Conservation (phyloP, 306 rosid genomes). For the Acacia melanoxylon region DNA sequence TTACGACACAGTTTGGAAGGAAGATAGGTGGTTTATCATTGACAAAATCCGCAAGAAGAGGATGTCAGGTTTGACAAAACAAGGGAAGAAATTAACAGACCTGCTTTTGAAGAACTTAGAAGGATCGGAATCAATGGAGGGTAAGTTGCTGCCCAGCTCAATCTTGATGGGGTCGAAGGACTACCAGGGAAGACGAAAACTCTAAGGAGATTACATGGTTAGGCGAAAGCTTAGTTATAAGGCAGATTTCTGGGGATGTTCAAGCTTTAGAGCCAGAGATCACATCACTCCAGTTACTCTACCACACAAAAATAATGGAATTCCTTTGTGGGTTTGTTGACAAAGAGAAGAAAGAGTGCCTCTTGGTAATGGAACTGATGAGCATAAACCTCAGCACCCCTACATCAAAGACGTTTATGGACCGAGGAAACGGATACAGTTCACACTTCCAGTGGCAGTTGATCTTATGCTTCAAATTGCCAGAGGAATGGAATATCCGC, state of each 20-base stretch:
- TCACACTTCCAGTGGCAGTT: slow-evolving; percentile 68
- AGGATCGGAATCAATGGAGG: slow-evolving; percentile 45
- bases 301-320: slow-evolving; percentile 75
- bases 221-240: slow-evolving; percentile 73
- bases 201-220: slow-evolving; percentile 89
- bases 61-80: slow-evolving; percentile 40
- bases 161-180: slow-evolving; percentile 67
- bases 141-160: slow-evolving; percentile 63
- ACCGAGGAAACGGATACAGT: slow-evolving; percentile 62
- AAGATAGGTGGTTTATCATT: slow-evolving; percentile 74
- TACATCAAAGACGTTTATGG: slow-evolving; percentile 71
- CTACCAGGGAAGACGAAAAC: slow-evolving; percentile 70
- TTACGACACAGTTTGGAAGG: slow-evolving; percentile 61
- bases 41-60: slow-evolving; percentile 57
- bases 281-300: slow-evolving; percentile 56
- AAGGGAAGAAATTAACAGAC: slow-evolving; percentile 52
- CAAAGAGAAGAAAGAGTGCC: slow-evolving; percentile 58
- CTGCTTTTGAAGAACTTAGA: slow-evolving; percentile 50
- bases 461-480: slow-evolving; percentile 96
- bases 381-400: slow-evolving; percentile 56
- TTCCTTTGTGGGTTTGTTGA: slow-evolving; percentile 51
- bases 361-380: slow-evolving; percentile 50
- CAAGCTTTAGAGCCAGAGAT: slow-evolving; percentile 63
- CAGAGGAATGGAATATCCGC: slow-evolving; percentile 86
- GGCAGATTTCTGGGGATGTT: slow-evolving; percentile 67